phyloP scores from a whole-genome alignment of 257 asterid genomes.

The Marsdenia floribunda region DNA sequence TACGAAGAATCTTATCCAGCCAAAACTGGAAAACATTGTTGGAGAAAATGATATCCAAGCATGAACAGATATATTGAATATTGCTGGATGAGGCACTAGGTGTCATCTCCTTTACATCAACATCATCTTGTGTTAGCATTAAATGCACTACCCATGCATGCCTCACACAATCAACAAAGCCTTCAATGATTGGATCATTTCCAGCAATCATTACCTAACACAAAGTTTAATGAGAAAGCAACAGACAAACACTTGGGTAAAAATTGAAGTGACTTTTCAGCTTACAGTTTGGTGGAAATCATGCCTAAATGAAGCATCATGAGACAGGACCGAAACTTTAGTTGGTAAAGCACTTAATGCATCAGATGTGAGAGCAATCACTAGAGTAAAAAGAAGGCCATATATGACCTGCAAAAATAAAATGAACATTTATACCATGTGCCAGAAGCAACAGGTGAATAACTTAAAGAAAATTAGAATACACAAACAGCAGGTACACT shows the following conservation, averaged over 20 bases:
- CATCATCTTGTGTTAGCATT: conserved; percentile 67
- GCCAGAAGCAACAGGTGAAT: conserved; percentile 3
- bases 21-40: conserved; percentile 83
- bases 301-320: conserved; percentile 69
- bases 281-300: conserved; percentile 87
- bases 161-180: conserved; percentile 82
- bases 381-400: conserved; percentile 83
- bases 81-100: conserved; percentile 47
- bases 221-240: conserved; percentile 17
- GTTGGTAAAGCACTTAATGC: conserved; percentile 70
- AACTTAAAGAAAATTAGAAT: neutral
- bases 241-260: neutral
- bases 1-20: conserved; percentile 74
- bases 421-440: conserved; percentile 15
- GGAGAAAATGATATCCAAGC: conserved; percentile 74
- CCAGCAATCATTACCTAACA: conserved; percentile 73
- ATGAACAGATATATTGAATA: conserved; percentile 45
- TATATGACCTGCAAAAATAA: conserved; percentile 62
- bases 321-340: conserved; percentile 61
- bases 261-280: conserved; percentile 20
- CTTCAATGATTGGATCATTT: conserved; percentile 69
- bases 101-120: conserved; percentile 46
- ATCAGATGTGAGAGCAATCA: conserved; percentile 83
- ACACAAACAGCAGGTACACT: neutral
- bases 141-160: conserved; percentile 91